Percentiles rank a stretch among this genome's conserved stretches.
Conservation (phyloP, 1,284 basidiomycete genomes). For the Volvariella volvacea region DNA sequence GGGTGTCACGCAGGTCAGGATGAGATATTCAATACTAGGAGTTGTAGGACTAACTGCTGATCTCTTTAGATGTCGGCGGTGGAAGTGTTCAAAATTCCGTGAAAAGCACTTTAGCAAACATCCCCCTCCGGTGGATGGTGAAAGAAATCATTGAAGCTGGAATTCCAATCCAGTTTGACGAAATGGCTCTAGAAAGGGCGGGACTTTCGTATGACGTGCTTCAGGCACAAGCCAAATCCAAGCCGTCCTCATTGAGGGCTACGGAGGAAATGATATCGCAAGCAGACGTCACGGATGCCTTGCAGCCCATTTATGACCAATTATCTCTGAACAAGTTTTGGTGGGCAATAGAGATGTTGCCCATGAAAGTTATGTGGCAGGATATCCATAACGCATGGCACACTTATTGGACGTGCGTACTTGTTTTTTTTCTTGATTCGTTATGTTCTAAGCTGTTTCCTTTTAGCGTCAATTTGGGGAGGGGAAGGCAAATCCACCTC, state of each 20-base stretch:
- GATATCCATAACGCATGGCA: neutral
- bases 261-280: neutral
- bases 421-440: neutral
- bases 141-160: constrained; percentile 36
- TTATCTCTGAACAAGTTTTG: neutral
- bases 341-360: neutral
- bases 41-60: neutral
- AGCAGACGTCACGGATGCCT: neutral
- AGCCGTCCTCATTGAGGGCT: neutral
- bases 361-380: neutral
- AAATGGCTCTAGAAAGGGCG: constrained; percentile 21
- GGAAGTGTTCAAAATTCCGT: constrained; percentile 32
- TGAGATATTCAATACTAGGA: neutral
- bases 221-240: neutral
- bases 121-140: constrained; percentile 57
- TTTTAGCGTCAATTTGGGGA: constrained; percentile 9
- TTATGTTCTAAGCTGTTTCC: neutral
- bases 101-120: constrained; percentile 35
- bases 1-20: constrained; percentile 37
- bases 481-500: constrained; percentile 37
- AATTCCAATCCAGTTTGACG: constrained; percentile 40
- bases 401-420: neutral
- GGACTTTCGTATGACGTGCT: neutral
- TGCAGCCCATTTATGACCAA: neutral
- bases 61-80: constrained; percentile 46